Base-by-base conservation (phyloP, 2,329 filamentous ascomycete genomes). In the Sporothrix mexicana region DNA sequence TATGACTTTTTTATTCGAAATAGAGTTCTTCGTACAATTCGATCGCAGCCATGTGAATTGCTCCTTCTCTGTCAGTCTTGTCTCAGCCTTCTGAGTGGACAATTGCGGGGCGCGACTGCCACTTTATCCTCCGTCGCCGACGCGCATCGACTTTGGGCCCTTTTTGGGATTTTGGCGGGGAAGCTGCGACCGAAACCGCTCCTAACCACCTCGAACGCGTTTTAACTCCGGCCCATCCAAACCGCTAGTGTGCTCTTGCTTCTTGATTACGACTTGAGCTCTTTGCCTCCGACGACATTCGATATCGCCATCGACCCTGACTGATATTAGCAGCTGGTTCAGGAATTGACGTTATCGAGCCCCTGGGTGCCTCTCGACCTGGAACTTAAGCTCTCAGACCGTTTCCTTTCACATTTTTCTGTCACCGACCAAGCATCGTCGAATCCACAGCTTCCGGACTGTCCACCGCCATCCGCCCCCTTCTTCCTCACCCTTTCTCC, bases 151-250 rank as follows among this genome's bases (percentile, higher is more conserved):
- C 20, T 53, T 25, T 55, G 51, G 51, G 7, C 30, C 20, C 17
- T 20, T 53, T 53, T 25, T 55, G 51, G 51, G 7, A 10, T 62
- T 61, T 66, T 69, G 51, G 71, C 53, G 64, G 71, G 70, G 71
- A 59, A 72, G 71, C 55, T 72, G 43, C 47, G 17, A 20, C 71
- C 66, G 55, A 69, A 51, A 69, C 55, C 66, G 69, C 69, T 41
- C 41, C 69, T 49, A 51, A 49, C 43, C 36, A 49, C 23, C 69
- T 41, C 23, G 15, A 51, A 51, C 69, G 66, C 71, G 68, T 53
- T 69, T 69, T 72, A 72, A 64, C 55, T 72, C 71, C 66, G 71
- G 66, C 23, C 30, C 30, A 36, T 6, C n/a, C 23, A 23, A 3
- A 55, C 51, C n/a, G 9, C 20, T 55, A 20, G 30, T 20, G 53